These are phyloP conservation scores for Erodium trifolium DNA, from an alignment of 441 rosid species.

Conservation along the genomic window DNA sequence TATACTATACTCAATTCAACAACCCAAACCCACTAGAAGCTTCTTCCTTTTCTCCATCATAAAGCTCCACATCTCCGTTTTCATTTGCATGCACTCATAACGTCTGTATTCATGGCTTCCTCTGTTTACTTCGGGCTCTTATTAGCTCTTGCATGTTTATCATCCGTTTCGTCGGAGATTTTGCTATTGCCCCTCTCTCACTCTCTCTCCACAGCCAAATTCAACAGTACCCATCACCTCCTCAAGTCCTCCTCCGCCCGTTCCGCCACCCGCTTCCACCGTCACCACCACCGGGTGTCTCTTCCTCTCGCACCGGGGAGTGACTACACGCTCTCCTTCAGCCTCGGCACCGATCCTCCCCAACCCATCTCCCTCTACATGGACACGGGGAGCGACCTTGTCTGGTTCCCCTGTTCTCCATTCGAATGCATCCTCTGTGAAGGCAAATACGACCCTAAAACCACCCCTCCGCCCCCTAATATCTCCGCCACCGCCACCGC, in stretches of 20 bases:
- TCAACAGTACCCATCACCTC: constrained; percentile 58
- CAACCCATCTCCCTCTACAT: constrained; percentile 60
- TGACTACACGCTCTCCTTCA: constrained; percentile 44
- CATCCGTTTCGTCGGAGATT: constrained; percentile 32
- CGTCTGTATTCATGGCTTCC: constrained; percentile 29
- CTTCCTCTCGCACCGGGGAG: constrained; percentile 43
- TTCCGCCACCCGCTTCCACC: constrained; percentile 65
- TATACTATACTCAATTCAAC: background rate
- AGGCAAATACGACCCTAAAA: constrained; percentile 32
- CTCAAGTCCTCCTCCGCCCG: constrained; percentile 59
- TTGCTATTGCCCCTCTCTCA: constrained; percentile 52
- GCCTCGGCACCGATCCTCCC: constrained; percentile 38
- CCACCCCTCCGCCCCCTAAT: constrained; percentile 27
- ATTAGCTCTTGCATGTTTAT: background rate
- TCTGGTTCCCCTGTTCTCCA: constrained; percentile 60
- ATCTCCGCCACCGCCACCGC: constrained; percentile 39
- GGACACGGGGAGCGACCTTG: constrained; percentile 59
- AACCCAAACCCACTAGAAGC: constrained; percentile 1
- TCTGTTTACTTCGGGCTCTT: constrained; percentile 2
- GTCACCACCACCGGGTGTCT: constrained; percentile 37
- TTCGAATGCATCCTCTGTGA: constrained; percentile 86
- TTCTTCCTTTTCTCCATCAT: background rate
- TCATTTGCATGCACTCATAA: background rate
- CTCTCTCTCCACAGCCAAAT: constrained; percentile 50
- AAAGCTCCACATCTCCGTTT: background rate